Evolutionary conservation across 2,329 filamentous ascomycete species (phyloP).

Genomic region (Fusarium albidum): DNA sequence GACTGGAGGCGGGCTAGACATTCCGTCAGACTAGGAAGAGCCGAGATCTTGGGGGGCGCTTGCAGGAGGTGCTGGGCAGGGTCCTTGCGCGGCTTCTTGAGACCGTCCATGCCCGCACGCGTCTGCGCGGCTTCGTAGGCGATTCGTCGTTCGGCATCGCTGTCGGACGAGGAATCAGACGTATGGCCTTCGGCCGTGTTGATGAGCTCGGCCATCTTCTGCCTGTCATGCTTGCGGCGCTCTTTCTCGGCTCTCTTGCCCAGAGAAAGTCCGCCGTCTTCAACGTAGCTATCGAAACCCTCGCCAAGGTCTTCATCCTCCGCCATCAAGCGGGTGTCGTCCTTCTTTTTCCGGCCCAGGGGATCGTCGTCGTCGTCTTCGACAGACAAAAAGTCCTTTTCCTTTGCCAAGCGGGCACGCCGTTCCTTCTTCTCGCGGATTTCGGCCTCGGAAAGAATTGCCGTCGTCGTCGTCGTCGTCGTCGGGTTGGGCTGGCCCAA

Average conservation of each 20-base stretch:
- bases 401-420: slow-evolving; percentile 78
- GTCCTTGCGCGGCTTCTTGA: slow-evolving; percentile 56
- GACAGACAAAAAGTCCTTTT: slow-evolving; percentile 72
- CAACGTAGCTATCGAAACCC: slow-evolving; percentile 91
- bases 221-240: slow-evolving; percentile 69
- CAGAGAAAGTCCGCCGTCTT: slow-evolving; percentile 81
- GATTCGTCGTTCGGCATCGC: slow-evolving; percentile 74
- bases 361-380: slow-evolving; percentile 65
- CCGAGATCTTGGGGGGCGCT: slow-evolving; percentile 77
- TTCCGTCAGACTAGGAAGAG: slow-evolving; percentile 76
- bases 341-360: slow-evolving; percentile 62
- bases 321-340: slow-evolving; percentile 76
- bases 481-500: slow-evolving; percentile 41
- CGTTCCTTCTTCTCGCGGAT: slow-evolving; percentile 92
- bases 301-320: slow-evolving; percentile 95
- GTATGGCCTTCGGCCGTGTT: slow-evolving; percentile 75
- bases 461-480: slow-evolving; percentile 51
- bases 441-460: slow-evolving; percentile 82
- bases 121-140: slow-evolving; percentile 91
- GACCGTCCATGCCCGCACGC: slow-evolving; percentile 82
- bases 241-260: slow-evolving; percentile 82
- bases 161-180: slow-evolving; percentile 72
- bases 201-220: slow-evolving; percentile 86
- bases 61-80: slow-evolving; percentile 53
- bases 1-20: slow-evolving; percentile 71